Percentiles rank a stretch among this genome's conserved stretches.
phyloP scores from a whole-genome alignment of 306 rosid species.

The Astragalus glycyphyllos region DNA sequence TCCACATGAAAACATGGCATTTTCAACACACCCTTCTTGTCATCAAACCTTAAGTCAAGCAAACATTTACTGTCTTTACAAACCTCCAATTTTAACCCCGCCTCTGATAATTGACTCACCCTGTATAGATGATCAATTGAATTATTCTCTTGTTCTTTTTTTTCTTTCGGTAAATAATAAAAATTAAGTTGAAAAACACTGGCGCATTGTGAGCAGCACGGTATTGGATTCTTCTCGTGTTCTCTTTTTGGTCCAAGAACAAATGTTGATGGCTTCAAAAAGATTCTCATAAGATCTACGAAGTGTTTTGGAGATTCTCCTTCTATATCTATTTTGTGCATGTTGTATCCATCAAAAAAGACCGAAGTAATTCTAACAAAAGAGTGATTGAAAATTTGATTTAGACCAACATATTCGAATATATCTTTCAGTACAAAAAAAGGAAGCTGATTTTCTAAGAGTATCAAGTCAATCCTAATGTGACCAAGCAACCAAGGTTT shows the following conservation, averaged over 20 bases:
- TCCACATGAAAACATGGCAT: slow-evolving; percentile 32
- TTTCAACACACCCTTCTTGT: slow-evolving; percentile 13
- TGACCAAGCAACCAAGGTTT: neutral
- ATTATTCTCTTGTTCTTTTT: neutral
- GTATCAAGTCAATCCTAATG: neutral
- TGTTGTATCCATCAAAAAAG: neutral
- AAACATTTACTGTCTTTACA: neutral
- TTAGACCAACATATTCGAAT: slow-evolving; percentile 4
- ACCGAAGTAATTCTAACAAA: neutral
- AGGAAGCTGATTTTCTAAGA: slow-evolving; percentile 35
- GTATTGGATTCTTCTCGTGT: too few relatives aligned
- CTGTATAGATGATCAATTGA: neutral
- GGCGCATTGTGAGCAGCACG: too few relatives aligned
- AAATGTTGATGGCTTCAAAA: neutral
- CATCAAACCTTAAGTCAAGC: slow-evolving; percentile 29
- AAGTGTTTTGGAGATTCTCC: neutral
- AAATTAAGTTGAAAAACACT: too few relatives aligned
- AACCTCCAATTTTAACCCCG: slow-evolving; percentile 42
- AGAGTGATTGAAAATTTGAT: neutral
- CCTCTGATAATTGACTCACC: slow-evolving; percentile 35
- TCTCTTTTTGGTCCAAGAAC: neutral
- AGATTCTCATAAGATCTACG: slow-evolving; percentile 1
- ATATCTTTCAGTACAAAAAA: slow-evolving; percentile 9
- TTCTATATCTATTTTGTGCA: neutral
- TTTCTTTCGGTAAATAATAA: too few relatives aligned